Evolutionary conservation across 495 filamentous ascomycete species (phyloP).

Genomic region (Penicillium coffeae): DNA sequence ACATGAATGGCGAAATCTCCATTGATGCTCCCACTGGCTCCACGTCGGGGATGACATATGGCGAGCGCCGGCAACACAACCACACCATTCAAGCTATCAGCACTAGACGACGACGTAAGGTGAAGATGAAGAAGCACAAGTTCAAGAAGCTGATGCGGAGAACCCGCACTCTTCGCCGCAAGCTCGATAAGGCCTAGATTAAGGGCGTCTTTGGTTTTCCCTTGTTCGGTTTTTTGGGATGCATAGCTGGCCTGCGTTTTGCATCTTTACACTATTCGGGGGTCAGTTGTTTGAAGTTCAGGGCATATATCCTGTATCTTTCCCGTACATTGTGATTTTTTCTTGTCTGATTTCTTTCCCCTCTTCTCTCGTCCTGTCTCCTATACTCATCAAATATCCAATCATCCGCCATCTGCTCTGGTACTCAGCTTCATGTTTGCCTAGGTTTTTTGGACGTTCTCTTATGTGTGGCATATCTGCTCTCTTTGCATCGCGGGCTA

Average conservation of each 20-base stretch:
- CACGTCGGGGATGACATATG: conserved; percentile 33
- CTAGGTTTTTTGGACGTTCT: conserved; percentile 6
- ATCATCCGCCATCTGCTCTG: conserved; percentile 6
- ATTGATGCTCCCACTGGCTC: conserved; percentile 29
- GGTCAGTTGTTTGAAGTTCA: conserved; percentile 19
- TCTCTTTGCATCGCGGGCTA: conserved; percentile 15
- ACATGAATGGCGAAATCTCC: conserved; percentile 22
- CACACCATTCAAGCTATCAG: conserved; percentile 62
- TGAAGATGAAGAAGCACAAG: conserved; percentile 99
- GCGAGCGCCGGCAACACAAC: conserved; percentile 39
- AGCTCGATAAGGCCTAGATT: conserved; percentile 61
- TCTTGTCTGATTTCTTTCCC: conserved; percentile 3
- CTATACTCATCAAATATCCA: conserved; percentile 19
- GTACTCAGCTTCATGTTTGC: background rate
- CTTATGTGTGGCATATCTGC: conserved; percentile 8
- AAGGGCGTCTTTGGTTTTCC: conserved; percentile 4
- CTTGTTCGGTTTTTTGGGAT: conserved; percentile 17
- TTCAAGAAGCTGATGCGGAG: conserved; percentile 97
- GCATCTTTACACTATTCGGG: conserved; percentile 19
- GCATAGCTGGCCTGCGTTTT: conserved; percentile 27
- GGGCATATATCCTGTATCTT: conserved; percentile 21
- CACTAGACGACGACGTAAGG: conserved; percentile 79
- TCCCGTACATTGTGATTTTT: conserved; percentile 17
- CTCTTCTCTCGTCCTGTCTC: conserved; percentile 6
- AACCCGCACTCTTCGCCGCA: conserved; percentile 85